Percentiles rank a stretch among this genome's conserved stretches.
These are phyloP conservation scores for Triticum dicoccoides DNA, from an alignment of 176 grass and related monocot species.

Conservation along the genomic window DNA sequence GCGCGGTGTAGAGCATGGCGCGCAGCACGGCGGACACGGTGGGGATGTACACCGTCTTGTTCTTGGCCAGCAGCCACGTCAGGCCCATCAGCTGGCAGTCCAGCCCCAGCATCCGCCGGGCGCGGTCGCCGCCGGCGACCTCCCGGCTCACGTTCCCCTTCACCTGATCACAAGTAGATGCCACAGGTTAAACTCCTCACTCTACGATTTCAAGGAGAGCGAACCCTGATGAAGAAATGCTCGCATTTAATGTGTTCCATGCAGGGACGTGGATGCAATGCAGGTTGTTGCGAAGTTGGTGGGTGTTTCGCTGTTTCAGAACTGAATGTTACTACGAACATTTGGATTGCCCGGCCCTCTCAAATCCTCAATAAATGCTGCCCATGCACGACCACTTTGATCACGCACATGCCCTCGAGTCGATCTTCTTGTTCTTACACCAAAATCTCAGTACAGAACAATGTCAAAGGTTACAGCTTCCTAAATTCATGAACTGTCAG, in stretches of 20 bases:
- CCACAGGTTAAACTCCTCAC: background rate
- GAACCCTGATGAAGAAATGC: conserved; percentile 16
- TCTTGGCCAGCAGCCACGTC: conserved; percentile 90
- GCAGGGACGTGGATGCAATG: conserved; percentile 31
- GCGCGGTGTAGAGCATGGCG: conserved; percentile 79
- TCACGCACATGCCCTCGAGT: background rate
- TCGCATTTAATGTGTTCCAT: conserved; percentile 35
- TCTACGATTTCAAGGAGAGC: background rate
- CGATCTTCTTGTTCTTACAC: background rate
- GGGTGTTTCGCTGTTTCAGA: background rate
- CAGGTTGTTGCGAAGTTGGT: conserved; percentile 29
- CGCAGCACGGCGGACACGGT: conserved; percentile 96
- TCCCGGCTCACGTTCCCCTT: conserved; percentile 53
- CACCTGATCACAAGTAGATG: conserved; percentile 39
- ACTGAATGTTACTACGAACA: background rate
- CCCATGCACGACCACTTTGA: conserved; percentile 38
- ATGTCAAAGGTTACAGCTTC: background rate
- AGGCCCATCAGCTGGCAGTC: conserved; percentile 99
- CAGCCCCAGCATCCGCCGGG: conserved; percentile 70
- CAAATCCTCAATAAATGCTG: conserved; percentile 36
- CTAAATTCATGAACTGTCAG: background rate
- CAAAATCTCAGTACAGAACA: background rate
- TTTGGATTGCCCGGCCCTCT: background rate
- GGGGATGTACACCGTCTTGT: conserved; percentile 94
- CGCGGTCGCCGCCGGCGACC: conserved; percentile 54